Percentiles rank a stretch among this genome's conserved stretches.
Evolutionary conservation across 2,329 filamentous ascomycete genomes (phyloP).

Genomic region (Rhynchosporium graminicola): DNA sequence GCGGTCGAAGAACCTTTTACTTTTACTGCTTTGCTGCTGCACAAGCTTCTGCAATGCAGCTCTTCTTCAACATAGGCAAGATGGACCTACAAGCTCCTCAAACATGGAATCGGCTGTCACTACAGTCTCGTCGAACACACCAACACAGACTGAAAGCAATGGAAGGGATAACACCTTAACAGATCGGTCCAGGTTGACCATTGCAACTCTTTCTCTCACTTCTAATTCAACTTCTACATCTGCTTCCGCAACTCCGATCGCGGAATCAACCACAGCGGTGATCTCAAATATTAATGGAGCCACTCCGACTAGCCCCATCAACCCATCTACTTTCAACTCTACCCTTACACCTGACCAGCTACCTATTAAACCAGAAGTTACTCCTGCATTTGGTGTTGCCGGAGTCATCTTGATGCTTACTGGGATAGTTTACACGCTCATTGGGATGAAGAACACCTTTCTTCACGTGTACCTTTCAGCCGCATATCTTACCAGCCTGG

Average conservation of each 20-base stretch:
- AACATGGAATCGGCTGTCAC: conserved; percentile 25
- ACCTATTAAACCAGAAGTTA: conserved; percentile 73
- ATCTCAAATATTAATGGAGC: conserved; percentile 30
- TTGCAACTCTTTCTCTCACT: conserved; percentile 17
- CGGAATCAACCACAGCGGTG: conserved; percentile 18
- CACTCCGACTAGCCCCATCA: conserved; percentile 22
- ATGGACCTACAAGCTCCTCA: conserved; percentile 33
- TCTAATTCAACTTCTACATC: conserved; percentile 23
- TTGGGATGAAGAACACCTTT: conserved; percentile 81
- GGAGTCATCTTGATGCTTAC: conserved; percentile 74
- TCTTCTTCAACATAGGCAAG: conserved; percentile 31
- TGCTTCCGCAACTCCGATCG: conserved; percentile 15
- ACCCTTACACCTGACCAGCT: conserved; percentile 51
- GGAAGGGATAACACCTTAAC: conserved; percentile 17
- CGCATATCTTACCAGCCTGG: conserved; percentile 70
- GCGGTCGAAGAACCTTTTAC: conserved; percentile 26
- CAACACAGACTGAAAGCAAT: conserved; percentile 21
- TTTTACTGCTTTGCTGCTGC: conserved; percentile 34
- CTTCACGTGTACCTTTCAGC: conserved; percentile 80
- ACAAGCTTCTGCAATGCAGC: conserved; percentile 30
- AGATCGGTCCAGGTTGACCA: conserved; percentile 13
- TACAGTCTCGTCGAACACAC: conserved; percentile 20
- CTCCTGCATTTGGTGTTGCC: conserved; percentile 77
- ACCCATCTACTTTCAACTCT: conserved; percentile 31
- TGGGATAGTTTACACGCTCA: conserved; percentile 69